Conservation (phyloP, 805 yeast genomes). For the Pichia heedii region DNA sequence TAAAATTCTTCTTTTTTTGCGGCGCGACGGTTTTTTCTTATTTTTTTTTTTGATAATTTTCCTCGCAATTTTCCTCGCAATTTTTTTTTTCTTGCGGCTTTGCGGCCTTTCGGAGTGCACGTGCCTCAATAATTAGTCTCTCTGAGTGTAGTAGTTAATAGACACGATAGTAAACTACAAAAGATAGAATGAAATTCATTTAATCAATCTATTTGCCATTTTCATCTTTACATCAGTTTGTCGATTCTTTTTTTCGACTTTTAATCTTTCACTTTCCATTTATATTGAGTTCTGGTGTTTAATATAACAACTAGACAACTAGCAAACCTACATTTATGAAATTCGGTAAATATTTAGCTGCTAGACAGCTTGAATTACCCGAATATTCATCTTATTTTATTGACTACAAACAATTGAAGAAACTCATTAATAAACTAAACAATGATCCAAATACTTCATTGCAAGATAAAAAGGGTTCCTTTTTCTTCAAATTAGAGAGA, state of each 20-base stretch:
- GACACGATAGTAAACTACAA: no score
- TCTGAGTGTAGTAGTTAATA: no score
- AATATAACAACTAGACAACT: no score
- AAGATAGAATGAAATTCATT: no score
- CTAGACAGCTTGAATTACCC: slow-evolving; percentile 88
- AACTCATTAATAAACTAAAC: slow-evolving; percentile 69
- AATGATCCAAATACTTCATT: slow-evolving; percentile 33
- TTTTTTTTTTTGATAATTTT: not conserved
- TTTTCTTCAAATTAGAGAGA: slow-evolving; percentile 82
- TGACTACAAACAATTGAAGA: slow-evolving; percentile 88
- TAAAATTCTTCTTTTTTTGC: no score
- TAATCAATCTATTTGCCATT: no score
- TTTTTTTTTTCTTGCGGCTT: no score
- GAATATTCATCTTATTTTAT: slow-evolving; percentile 92
- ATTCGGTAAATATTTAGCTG: slow-evolving; percentile 91
- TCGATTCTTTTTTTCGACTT: not conserved
- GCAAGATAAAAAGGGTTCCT: slow-evolving; percentile 85
- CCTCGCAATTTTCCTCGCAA: no score
- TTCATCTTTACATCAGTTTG: no score
- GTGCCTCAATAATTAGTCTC: not conserved
- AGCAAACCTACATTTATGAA: no score
- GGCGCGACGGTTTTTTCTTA: no score
- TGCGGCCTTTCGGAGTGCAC: not conserved
- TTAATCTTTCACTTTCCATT: not conserved
- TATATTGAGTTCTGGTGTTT: no score